These are phyloP conservation scores for Porcisia hertigi DNA, from an alignment of 208 protist species.

Conservation along the genomic window DNA sequence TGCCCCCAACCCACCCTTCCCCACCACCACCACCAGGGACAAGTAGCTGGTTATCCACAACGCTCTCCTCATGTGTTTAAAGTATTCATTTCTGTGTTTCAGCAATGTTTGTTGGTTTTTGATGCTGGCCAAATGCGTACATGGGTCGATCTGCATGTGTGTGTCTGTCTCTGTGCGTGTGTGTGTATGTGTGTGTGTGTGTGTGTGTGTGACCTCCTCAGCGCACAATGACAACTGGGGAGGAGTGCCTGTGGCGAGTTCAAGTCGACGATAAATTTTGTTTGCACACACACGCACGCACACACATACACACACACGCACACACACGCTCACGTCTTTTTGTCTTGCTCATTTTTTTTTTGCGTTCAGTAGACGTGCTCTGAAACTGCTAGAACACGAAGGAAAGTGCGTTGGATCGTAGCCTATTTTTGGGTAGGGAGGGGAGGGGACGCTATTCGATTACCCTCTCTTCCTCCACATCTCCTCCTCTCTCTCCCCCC, in stretches of 20 bases:
- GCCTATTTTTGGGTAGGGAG: no score
- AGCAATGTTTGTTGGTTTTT: background rate
- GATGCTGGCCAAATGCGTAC: background rate
- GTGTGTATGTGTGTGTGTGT: background rate
- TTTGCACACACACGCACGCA: background rate
- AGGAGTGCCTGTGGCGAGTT: no score
- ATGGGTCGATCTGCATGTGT: background rate
- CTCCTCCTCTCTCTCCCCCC: background rate
- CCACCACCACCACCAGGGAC: background rate
- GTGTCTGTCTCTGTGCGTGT: background rate
- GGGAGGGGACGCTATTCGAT: no score
- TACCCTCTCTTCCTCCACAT: background rate
- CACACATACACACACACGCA: constrained; percentile 8
- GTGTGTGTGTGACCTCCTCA: background rate
- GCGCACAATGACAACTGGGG: background rate
- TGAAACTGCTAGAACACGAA: no score
- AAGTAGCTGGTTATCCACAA: background rate
- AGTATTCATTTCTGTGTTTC: background rate
- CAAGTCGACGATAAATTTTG: background rate
- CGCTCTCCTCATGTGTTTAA: background rate
- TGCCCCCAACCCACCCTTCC: no score
- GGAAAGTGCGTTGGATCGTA: no score
- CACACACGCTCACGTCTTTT: background rate
- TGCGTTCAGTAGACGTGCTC: no score
- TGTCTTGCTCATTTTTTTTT: background rate